These are phyloP conservation scores for Cladophialophora immunda DNA, from an alignment of 2,329 filamentous ascomycete genomes.

Conservation along the genomic window DNA sequence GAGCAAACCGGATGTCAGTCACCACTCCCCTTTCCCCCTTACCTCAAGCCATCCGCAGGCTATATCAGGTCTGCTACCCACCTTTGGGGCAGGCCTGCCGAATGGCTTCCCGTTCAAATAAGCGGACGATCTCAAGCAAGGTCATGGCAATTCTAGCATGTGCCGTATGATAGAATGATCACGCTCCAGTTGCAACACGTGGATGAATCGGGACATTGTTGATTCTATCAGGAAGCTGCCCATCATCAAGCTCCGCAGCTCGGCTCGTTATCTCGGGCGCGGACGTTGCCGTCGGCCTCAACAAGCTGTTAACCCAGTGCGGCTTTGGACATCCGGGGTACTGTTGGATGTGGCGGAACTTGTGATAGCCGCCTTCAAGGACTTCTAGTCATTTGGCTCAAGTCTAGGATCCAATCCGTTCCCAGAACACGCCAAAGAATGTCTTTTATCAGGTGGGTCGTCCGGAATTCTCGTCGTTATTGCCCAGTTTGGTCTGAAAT, in stretches of 20 bases:
- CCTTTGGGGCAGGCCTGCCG: too few relatives aligned
- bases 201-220: neutral
- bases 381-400: neutral
- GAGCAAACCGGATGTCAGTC: too few relatives aligned
- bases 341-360: neutral
- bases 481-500: neutral
- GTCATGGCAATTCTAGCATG: too few relatives aligned
- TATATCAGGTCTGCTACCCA: too few relatives aligned
- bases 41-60: too few relatives aligned
- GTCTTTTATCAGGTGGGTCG: neutral
- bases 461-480: neutral
- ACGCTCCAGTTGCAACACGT: neutral
- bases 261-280: neutral
- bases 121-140: too few relatives aligned
- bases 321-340: neutral
- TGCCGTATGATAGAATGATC: neutral
- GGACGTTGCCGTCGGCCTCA: neutral
- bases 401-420: neutral
- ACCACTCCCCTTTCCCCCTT: too few relatives aligned
- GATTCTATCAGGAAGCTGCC: neutral
- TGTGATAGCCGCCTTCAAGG: neutral
- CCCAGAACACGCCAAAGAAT: neutral
- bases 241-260: neutral
- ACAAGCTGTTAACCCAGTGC: neutral
- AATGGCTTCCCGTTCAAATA: too few relatives aligned